Conservation (phyloP, 805 yeast genomes). For the Lipomyces japonicus region DNA sequence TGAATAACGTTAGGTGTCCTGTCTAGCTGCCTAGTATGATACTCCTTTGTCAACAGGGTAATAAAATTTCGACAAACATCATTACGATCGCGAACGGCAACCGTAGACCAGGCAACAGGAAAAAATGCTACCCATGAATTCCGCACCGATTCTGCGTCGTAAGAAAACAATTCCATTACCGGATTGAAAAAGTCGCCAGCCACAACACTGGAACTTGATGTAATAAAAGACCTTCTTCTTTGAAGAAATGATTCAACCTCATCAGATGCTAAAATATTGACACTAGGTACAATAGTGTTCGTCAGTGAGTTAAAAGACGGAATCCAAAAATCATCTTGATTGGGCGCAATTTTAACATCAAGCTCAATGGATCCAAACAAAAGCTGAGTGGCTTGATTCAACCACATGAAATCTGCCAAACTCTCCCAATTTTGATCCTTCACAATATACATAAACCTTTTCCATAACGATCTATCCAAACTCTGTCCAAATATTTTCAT, state of each 20-base stretch:
- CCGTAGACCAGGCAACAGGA: conserved; percentile 71
- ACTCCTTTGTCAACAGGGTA: conserved; percentile 78
- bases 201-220: conserved; percentile 35
- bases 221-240: conserved; percentile 28
- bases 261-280: conserved; percentile 28
- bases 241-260: conserved; percentile 28
- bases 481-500: conserved; percentile 77
- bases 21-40: conserved; percentile 86
- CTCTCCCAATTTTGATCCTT: conserved; percentile 97
- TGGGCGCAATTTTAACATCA: conserved; percentile 46
- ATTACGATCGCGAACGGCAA: conserved; percentile 73
- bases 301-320: conserved; percentile 22
- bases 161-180: conserved; percentile 73
- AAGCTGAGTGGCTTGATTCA: conserved; percentile 86
- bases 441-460: conserved; percentile 80
- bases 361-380: conserved; percentile 72
- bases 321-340: conserved; percentile 46
- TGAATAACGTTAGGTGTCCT: conserved; percentile 82
- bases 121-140: conserved; percentile 79
- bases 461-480: conserved; percentile 70
- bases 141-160: conserved; percentile 73
- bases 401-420: conserved; percentile 89
- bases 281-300: conserved; percentile 24
- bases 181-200: conserved; percentile 67
- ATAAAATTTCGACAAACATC: conserved; percentile 82